Conservation (phyloP, 2,329 filamentous ascomycete genomes). For the Mycosphaerella arachidis region DNA sequence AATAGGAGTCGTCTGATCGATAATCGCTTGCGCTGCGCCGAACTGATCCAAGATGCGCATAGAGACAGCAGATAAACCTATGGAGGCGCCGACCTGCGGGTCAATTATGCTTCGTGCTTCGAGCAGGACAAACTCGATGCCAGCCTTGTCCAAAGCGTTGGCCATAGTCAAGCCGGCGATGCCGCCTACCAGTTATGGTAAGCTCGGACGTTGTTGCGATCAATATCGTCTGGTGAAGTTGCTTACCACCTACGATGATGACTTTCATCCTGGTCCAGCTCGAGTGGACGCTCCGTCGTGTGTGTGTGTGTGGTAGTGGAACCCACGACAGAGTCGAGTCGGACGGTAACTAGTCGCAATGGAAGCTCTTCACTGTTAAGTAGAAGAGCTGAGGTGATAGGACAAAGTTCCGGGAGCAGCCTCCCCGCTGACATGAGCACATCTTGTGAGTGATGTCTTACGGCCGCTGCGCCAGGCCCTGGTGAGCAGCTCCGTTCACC, state of each 20-base stretch:
- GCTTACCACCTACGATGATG: not conserved
- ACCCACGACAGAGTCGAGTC: no score
- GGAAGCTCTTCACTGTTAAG: no score
- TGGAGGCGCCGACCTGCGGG: constrained; percentile 46
- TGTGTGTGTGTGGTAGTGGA: no score
- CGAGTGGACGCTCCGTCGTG: no score
- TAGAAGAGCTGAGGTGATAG: not conserved
- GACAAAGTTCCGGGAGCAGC: not conserved
- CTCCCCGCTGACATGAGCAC: not conserved
- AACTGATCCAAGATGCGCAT: constrained; percentile 50
- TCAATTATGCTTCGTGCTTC: constrained; percentile 42
- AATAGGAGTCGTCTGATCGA: constrained; percentile 12
- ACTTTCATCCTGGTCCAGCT: not conserved
- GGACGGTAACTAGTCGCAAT: no score
- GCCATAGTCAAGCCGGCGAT: constrained; percentile 48
- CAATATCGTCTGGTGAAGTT: not conserved
- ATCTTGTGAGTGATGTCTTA: not conserved
- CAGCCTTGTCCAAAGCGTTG: constrained; percentile 42
- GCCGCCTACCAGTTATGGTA: constrained; percentile 47
- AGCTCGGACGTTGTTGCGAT: constrained; percentile 24
- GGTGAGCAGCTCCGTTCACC: not conserved
- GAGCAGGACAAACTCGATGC: constrained; percentile 49
- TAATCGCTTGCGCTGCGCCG: constrained; percentile 29
- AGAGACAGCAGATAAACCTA: constrained; percentile 44
- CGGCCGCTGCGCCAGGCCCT: not conserved